A percentile compares a stretch with the other conserved stretches of the same genome.
Conservation (phyloP, 768 basidiomycete genomes). For the Ramaria sp. region DNA sequence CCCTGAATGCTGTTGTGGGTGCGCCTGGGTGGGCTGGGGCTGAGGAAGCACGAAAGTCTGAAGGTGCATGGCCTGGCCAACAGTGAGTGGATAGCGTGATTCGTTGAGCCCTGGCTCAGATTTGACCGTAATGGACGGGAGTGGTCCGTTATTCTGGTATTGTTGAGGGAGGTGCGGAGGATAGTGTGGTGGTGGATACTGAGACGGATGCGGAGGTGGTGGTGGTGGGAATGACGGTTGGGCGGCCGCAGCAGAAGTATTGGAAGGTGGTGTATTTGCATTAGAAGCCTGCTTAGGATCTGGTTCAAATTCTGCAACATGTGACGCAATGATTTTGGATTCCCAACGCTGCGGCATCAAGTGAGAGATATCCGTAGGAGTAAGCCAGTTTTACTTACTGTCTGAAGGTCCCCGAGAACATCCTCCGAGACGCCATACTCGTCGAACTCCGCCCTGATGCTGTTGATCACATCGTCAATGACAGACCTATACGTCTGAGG, state of each 20-base stretch:
- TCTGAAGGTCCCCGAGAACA: conserved; percentile 78
- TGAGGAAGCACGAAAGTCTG: conserved; percentile 50
- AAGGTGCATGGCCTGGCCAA: conserved; percentile 25
- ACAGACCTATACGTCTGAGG: conserved; percentile 84
- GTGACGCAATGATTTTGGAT: conserved; percentile 83
- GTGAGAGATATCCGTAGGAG: background rate
- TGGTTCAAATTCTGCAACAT: conserved; percentile 87
- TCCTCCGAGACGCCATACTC: conserved; percentile 92
- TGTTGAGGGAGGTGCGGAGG: conserved; percentile 33
- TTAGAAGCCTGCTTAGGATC: conserved; percentile 4
- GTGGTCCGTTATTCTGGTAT: conserved; percentile 7
- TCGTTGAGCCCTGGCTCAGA: conserved; percentile 55
- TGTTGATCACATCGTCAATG: conserved; percentile 90
- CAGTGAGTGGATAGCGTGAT: conserved; percentile 46
- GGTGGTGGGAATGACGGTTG: conserved; percentile 38
- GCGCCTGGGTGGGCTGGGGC: conserved; percentile 52
- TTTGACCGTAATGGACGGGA: conserved; percentile 34
- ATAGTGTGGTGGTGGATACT: conserved; percentile 27
- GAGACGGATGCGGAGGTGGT: conserved; percentile 50
- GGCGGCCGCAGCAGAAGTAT: conserved; percentile 26
- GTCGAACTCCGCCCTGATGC: conserved; percentile 90
- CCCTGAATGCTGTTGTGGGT: conserved; percentile 36
- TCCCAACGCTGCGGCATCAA: conserved; percentile 77
- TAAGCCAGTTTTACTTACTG: conserved; percentile 42
- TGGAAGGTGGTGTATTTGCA: conserved; percentile 16